Base-by-base conservation (phyloP, 257 asterid species). In the Solanum megistacrolobum region DNA sequence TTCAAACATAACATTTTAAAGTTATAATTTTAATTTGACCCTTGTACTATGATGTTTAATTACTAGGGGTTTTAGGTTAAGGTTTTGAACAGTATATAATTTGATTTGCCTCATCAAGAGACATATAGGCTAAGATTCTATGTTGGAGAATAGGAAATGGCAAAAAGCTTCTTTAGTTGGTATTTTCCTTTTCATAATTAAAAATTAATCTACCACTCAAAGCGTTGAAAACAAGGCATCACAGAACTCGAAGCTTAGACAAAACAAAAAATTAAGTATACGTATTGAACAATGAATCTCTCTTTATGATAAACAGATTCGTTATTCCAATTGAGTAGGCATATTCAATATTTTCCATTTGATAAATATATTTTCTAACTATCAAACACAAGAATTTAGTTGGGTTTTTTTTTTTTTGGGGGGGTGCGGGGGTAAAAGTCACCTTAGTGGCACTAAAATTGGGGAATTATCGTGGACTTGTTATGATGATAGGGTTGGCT, bases 401-500 rank as follows among this genome's bases (percentile, higher is more conserved):
- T 13, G 66, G 11, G 12, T 10, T 10, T 6, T n/a, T n/a, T n/a
- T n/a, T n/a, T n/a, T 31, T 31, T 31, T 31, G 34, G 34, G 10
- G 3, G 32, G 32, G 32, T 2, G 14, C 6, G 55, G 10, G 3
- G 27, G 83, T 5, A 10, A 9, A 18, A 55, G 12, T n/a, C 52
- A 66, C 73, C 81, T 75, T 25, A 74, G 25, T 84, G 89, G 89
- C 86, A 73, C 74, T 81, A 83, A 83, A 73, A 27, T 36, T 75
- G 55, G 32, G 83, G 83, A 38, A 12, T 75, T 73, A 75, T 38
- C 73, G 68, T 65, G 85, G 88, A 62, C 85, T 88, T 62, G 73
- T 86, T 38, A 88, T 89, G 87, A 89, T 88, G 94, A 92, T 87
- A 88, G 89, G 92, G 93, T 91, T 90, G 89, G 84, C 35, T 10